Conservation (phyloP, 2,329 filamentous ascomycete species). For the Anthostomella pinea region DNA sequence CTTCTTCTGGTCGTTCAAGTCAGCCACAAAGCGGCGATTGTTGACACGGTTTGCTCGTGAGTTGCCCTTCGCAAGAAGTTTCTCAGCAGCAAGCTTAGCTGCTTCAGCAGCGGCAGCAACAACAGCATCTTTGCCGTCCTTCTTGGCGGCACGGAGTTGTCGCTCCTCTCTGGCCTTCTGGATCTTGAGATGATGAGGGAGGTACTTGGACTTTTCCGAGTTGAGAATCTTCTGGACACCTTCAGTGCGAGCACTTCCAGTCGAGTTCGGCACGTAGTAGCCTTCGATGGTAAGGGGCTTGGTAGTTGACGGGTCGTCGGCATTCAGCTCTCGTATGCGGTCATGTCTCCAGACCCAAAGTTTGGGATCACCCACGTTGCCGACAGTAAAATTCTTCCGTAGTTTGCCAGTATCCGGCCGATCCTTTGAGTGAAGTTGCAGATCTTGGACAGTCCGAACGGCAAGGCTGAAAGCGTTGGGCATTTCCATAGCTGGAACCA, state of each 20-base stretch:
- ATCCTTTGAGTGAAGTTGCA: conserved; percentile 45
- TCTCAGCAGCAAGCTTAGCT: conserved; percentile 72
- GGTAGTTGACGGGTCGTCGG: conserved; percentile 29
- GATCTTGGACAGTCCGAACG: conserved; percentile 41
- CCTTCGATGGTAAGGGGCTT: conserved; percentile 51
- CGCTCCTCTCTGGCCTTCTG: conserved; percentile 87
- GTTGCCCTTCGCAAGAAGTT: conserved; percentile 79
- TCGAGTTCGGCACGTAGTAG: conserved; percentile 80
- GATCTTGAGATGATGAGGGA: conserved; percentile 96
- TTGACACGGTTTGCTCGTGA: conserved; percentile 93
- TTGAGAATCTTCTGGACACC: conserved; percentile 94
- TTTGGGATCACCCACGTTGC: conserved; percentile 47
- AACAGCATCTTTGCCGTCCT: conserved; percentile 63
- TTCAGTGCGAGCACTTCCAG: conserved; percentile 87
- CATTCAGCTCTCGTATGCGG: conserved; percentile 55
- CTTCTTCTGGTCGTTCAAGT: conserved; percentile 93
- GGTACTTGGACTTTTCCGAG: conserved; percentile 95
- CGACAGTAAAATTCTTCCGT: conserved; percentile 44
- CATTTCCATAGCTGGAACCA: conserved; percentile 44
- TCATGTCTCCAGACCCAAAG: conserved; percentile 58
- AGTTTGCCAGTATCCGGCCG: conserved; percentile 48
- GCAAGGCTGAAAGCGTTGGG: conserved; percentile 45
- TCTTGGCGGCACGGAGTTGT: conserved; percentile 67
- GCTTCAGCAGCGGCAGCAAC: conserved; percentile 66
- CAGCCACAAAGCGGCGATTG: conserved; percentile 89